These are phyloP conservation scores for Huntiella bhutanensis DNA, from an alignment of 2,329 filamentous ascomycete genomes.

Conservation along the genomic window DNA sequence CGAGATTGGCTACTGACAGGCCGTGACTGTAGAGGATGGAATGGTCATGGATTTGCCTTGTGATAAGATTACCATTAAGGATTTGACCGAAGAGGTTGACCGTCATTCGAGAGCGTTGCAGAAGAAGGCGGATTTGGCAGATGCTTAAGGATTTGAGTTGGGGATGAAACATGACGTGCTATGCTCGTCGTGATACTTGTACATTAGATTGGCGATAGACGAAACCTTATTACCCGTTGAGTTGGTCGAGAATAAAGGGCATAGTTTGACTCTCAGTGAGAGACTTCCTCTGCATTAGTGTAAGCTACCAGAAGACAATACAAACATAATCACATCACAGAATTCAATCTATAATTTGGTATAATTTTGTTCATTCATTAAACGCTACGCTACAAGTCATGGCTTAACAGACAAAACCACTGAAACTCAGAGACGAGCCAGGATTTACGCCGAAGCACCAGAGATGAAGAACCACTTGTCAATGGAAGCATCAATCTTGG, in stretches of 20 bases:
- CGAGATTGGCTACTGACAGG: conserved; percentile 13
- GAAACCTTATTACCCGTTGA: neutral
- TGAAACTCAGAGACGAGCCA: conserved; percentile 11
- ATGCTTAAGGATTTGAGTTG: conserved; percentile 16
- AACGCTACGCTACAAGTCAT: no score
- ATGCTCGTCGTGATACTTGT: conserved; percentile 1
- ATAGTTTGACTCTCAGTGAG: neutral
- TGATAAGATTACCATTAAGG: conserved; percentile 64
- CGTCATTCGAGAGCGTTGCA: conserved; percentile 68
- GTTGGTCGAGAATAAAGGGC: neutral
- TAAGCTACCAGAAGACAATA: neutral
- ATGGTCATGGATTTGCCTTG: conserved; percentile 73
- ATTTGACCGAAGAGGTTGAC: conserved; percentile 75
- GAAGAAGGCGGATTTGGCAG: conserved; percentile 60
- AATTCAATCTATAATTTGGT: no score
- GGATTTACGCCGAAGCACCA: conserved; percentile 61
- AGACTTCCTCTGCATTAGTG: neutral
- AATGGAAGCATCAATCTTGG: conserved; percentile 85
- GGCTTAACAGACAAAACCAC: conserved; percentile 12
- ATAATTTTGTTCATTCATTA: no score
- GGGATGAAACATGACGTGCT: no score
- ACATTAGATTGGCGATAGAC: conserved; percentile 2
- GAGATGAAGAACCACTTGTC: conserved; percentile 99
- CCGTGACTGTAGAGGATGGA: conserved; percentile 52
- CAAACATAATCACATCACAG: neutral